phyloP scores from a whole-genome alignment of 2,329 filamentous ascomycete genomes.

The Colletotrichum sp. region DNA sequence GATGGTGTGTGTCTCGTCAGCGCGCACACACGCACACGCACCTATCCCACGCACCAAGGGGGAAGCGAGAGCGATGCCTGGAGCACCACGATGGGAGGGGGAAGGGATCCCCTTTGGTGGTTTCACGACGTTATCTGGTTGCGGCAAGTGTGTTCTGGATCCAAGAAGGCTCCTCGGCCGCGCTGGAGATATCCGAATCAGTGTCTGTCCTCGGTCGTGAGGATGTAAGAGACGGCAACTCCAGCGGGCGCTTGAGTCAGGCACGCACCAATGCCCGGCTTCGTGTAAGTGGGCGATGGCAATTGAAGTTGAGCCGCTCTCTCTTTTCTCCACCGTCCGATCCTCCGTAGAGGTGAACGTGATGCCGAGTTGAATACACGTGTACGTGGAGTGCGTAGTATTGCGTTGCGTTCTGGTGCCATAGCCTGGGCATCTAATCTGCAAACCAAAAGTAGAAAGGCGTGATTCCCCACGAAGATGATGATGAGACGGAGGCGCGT shows the following conservation, averaged over 20 bases:
- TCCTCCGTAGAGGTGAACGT: not conserved
- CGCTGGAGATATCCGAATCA: not conserved
- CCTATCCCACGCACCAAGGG: not conserved
- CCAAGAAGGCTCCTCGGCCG: not conserved
- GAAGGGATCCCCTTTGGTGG: not conserved
- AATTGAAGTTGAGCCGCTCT: constrained; percentile 16
- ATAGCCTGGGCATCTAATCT: not conserved
- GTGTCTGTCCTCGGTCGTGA: not conserved
- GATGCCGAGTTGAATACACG: not conserved
- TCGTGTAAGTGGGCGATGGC: constrained; percentile 5
- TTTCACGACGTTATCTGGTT: constrained; percentile 5
- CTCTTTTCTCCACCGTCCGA: not conserved
- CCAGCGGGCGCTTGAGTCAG: constrained; percentile 17
- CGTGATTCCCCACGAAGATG: not conserved
- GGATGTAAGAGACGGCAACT: not conserved
- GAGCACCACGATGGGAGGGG: not conserved
- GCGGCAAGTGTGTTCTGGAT: not conserved
- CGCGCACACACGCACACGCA: not conserved
- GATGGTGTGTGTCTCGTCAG: constrained; percentile 7
- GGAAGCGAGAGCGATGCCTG: not conserved
- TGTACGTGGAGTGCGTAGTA: not conserved
- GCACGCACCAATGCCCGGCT: not conserved
- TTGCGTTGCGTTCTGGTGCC: not conserved
- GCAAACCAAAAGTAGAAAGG: not conserved
- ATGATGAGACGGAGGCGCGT: constrained; percentile 2